Evolutionary conservation across 1,284 basidiomycete species (phyloP), one percentile per base, ranked within the genome.

Genomic region (Agroathelia rolfsii): DNA sequence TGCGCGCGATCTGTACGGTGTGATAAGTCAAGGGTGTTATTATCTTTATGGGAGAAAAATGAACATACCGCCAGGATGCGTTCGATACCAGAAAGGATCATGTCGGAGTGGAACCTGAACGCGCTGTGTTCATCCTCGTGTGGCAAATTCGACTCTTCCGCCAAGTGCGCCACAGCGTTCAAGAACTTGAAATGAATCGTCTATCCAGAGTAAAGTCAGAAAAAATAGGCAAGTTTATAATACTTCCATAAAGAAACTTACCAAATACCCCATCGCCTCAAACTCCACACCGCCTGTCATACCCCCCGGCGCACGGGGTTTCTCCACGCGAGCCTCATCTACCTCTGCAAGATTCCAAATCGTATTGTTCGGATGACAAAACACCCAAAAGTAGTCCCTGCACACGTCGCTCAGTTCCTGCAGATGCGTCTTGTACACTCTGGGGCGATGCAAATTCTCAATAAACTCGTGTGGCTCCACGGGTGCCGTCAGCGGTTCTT

Each of bases 261-360:
- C 90, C 46, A 94, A 76, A 55, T 97, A 97, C 10, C 72, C 72
- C 81, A 97, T 95, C 0, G 94, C 94, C 56, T 98, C 94, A 51
- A 83, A 93, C 53, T 97, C 94, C 7, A 98, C 95, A 8, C 95
- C 94, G 5, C 94, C 95, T 0, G 95, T 97, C 76, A 97, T 96
- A 5, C 94, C 94, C 5, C 90, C 89, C 0, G 95, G 94, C 3
- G 95, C 94, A 22, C 87, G 74, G 3, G 94, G 95, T 46, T 80
- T 84, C 56, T 92, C 88, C 3, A 93, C 87, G 35, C 74, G 73
- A 2, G 63, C 72, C 50, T 88, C 80, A 47, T 96, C 84, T 1
- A 87, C 78, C 45, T 90, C 80, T 4, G 67, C 59, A 16, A 93
- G 60, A 11, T 78, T 64, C 92, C 92, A 96, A 28, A 94, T 78